Base-by-base conservation (phyloP, 2,329 filamentous ascomycete species). In the Verticillium dahliae region DNA sequence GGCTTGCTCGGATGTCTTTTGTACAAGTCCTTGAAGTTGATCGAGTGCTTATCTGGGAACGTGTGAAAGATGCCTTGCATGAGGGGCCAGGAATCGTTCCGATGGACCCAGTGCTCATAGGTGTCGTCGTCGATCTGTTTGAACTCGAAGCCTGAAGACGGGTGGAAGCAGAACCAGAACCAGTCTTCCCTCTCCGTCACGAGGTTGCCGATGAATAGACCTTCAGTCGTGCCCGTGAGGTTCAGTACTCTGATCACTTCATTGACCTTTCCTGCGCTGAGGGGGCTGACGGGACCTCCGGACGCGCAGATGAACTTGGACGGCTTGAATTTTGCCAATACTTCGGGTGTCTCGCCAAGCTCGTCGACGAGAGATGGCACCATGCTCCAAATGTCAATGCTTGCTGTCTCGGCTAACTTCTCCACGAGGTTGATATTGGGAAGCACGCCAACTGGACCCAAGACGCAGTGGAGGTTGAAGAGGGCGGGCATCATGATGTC, bases 351-450 rank as follows among this genome's bases (percentile, higher is more conserved):
- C 62, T 72, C 72, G 56, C 66, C 74, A 9, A 71, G 60, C 60
- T 76, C 74, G 18, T 76, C 73, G 0, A 70, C 69, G 15, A 74
- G 68, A 0, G 72, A 75, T 1, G 74, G 74, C 0, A 76, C 69
- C 69, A 76, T 72, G 56, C 69, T 73, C 74, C 74, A 76, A 14
- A 75, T 74, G 38, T 74, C 72, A 35, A 78, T 73, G 10, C 72
- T 71, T 0, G 67, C 68, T 37, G 70, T 62, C 0, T 75, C 71
- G 1, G 70, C 69, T 0, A 78, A 68, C 2, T 60, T 63, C 18
- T 74, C 72, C 0, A 78, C 61, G 0, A 78, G 64, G 1, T 69
- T 66, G 1, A 77, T 67, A 55, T 76, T 76, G 1, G 75, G 74
- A 0, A 77, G 61, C 1, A 76, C 68, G 1, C 67, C 68, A 1